Evolutionary conservation across 1,284 basidiomycete species (phyloP).

Genomic region (Trametes pubescens): DNA sequence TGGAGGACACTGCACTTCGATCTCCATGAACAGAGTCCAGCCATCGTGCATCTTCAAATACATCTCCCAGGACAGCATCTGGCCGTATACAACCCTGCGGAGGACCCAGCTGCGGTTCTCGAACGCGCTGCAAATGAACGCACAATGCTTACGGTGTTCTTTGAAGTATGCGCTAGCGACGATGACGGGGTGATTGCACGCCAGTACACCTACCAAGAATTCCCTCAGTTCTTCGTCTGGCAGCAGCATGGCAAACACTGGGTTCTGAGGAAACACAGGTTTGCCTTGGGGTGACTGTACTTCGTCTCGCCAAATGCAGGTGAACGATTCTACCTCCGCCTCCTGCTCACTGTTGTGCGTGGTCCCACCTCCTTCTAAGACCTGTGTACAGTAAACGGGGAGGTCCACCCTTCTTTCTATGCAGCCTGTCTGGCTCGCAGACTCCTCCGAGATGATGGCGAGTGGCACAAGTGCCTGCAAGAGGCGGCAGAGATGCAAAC

Average conservation of each 20-base stretch:
- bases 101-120: background rate
- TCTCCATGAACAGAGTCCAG: background rate
- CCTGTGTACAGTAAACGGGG: background rate
- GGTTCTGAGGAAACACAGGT: background rate
- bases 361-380: background rate
- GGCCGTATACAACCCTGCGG: background rate
- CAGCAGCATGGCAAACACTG: background rate
- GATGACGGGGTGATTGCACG: conserved; percentile 12
- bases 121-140: background rate
- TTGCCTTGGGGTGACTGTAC: background rate
- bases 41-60: background rate
- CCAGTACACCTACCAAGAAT: conserved; percentile 37
- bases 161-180: conserved; percentile 47
- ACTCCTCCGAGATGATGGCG: conserved; percentile 25
- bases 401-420: background rate
- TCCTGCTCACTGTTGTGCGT: background rate
- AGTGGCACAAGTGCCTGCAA: conserved; percentile 39
- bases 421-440: background rate
- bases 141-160: conserved; percentile 44
- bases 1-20: background rate
- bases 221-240: conserved; percentile 26
- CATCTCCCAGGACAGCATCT: conserved; percentile 2
- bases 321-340: background rate
- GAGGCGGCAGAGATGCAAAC: conserved; percentile 46
- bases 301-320: background rate